Conservation (phyloP, 345 rosid genomes). For the Abelmoschus esculentus region DNA sequence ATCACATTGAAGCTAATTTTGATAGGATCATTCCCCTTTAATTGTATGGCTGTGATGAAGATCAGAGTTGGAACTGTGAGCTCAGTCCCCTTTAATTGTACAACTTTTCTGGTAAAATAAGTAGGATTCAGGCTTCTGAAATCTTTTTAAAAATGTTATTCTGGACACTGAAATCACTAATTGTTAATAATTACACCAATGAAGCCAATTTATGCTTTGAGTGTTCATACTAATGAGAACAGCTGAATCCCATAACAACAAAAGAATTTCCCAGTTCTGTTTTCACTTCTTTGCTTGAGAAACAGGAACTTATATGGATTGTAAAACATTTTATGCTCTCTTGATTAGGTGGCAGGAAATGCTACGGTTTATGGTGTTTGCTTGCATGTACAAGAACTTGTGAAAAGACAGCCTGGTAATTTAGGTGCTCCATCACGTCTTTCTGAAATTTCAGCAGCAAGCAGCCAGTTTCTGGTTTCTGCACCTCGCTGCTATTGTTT, state of each 20-base stretch:
- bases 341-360: conserved; percentile 78
- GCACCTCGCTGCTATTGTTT: conserved; percentile 98
- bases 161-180: not conserved
- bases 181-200: not conserved
- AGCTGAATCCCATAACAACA: not conserved
- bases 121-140: too few relatives aligned
- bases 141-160: not conserved
- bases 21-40: too few relatives aligned
- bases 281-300: not conserved
- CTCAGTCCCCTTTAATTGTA: too few relatives aligned
- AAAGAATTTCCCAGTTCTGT: not conserved
- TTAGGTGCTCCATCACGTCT: conserved; percentile 51
- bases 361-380: conserved; percentile 94
- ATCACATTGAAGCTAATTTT: too few relatives aligned
- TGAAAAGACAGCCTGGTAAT: conserved; percentile 83
- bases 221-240: not conserved
- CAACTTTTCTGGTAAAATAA: too few relatives aligned
- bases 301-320: not conserved
- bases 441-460: conserved; percentile 42
- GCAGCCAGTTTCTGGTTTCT: conserved; percentile 73
- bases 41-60: too few relatives aligned
- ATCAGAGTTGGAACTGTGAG: too few relatives aligned
- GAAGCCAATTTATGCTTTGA: not conserved
- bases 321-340: conserved; percentile 17
- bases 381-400: conserved; percentile 80